Conservation (phyloP, 306 rosid species). For the Vachellia pachyceras region DNA sequence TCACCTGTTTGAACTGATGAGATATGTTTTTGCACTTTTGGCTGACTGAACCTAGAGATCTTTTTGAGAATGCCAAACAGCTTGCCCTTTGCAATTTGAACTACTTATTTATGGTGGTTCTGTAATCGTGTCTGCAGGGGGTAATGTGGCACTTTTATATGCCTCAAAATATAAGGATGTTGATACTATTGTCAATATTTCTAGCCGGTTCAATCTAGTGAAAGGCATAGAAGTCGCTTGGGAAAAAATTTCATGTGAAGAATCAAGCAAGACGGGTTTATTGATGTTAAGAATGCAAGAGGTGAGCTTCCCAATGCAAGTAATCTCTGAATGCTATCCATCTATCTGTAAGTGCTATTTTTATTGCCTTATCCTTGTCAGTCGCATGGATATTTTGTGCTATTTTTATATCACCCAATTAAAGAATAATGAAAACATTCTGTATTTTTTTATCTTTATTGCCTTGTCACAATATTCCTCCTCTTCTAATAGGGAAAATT, state of each 20-base stretch:
- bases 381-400: background rate
- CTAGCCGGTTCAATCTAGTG: slow-evolving; percentile 84
- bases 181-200: slow-evolving; percentile 66
- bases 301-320: slow-evolving; percentile 54
- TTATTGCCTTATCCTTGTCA: slow-evolving; percentile 4
- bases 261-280: slow-evolving; percentile 78
- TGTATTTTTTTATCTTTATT: background rate
- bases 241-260: slow-evolving; percentile 71
- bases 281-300: slow-evolving; percentile 77
- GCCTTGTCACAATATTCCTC: slow-evolving; percentile 15
- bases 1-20: background rate
- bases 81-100: slow-evolving; percentile 14
- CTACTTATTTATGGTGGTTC: background rate
- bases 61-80: background rate
- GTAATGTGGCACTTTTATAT: slow-evolving; percentile 81
- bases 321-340: slow-evolving; percentile 9
- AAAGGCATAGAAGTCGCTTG: slow-evolving; percentile 87
- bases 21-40: slow-evolving; percentile 21
- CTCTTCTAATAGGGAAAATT: slow-evolving; percentile 55
- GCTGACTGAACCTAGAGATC: slow-evolving; percentile 27
- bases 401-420: too few species aligned
- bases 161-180: slow-evolving; percentile 78
- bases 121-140: slow-evolving; percentile 65
- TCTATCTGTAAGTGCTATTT: slow-evolving; percentile 10
- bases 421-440: background rate